Conservation (phyloP, 23 red algal species). For the Gracilaria caudata region DNA sequence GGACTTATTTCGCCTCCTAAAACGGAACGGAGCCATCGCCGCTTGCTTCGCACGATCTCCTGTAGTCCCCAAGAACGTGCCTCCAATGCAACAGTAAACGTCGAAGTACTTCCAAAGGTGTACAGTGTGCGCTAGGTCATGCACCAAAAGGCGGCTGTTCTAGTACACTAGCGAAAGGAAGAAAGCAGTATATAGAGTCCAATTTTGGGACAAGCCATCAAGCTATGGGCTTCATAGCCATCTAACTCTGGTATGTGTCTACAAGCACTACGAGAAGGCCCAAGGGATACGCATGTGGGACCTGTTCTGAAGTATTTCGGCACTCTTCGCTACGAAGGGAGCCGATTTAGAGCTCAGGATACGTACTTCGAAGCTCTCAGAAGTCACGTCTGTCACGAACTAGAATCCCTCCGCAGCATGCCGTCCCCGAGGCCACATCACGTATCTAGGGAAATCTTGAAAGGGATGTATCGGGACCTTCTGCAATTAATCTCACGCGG, state of each 20-base stretch:
- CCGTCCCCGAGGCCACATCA: neutral
- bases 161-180: neutral
- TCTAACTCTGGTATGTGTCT: neutral
- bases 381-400: neutral
- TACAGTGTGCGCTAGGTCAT: neutral
- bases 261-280: neutral
- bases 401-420: neutral
- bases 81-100: neutral
- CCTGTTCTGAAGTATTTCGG: neutral
- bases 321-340: neutral
- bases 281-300: neutral
- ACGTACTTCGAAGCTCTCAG: neutral
- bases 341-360: neutral
- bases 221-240: neutral
- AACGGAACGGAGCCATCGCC: conserved; percentile 9
- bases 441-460: neutral
- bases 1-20: conserved; percentile 33
- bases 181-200: neutral
- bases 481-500: neutral
- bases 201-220: conserved; percentile 2
- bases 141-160: neutral
- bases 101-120: neutral
- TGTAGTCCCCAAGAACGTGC: neutral
- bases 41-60: neutral
- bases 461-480: neutral